Percentiles rank a stretch among this genome's conserved stretches.
Conservation (phyloP, 106 monocot genomes). For the Dendrobium nobile region DNA sequence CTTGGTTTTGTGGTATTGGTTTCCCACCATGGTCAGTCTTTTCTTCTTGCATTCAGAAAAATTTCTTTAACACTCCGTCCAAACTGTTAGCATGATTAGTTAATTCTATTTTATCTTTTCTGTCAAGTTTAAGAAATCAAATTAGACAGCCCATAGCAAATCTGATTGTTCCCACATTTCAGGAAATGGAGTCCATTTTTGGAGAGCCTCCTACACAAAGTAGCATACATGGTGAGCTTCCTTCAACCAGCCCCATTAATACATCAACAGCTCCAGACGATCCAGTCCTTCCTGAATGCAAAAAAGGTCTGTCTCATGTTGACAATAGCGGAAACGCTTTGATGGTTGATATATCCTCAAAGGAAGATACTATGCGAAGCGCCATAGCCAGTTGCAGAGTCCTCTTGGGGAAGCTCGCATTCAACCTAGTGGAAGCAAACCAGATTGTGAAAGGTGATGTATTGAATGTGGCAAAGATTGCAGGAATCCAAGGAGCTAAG, state of each 20-base stretch:
- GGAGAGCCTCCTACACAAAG: slow-evolving; percentile 34
- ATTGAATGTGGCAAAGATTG: slow-evolving; percentile 79
- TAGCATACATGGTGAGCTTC: slow-evolving; percentile 14
- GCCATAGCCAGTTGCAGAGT: slow-evolving; percentile 79
- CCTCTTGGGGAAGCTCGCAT: slow-evolving; percentile 63
- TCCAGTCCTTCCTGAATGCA: slow-evolving; percentile 4
- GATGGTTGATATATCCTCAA: slow-evolving; percentile 86
- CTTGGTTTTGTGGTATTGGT: no score
- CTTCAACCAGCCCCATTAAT: not conserved
- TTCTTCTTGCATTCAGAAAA: no score
- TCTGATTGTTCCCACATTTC: slow-evolving; percentile 2
- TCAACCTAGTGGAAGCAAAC: slow-evolving; percentile 70
- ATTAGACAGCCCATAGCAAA: not conserved
- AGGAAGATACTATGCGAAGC: slow-evolving; percentile 58
- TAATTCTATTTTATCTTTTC: not conserved
- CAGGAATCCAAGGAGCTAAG: slow-evolving; percentile 86
- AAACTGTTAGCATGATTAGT: no score
- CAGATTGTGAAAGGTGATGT: slow-evolving; percentile 87
- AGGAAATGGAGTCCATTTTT: slow-evolving; percentile 88
- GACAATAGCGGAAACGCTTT: slow-evolving; percentile 44
- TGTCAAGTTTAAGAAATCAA: not conserved
- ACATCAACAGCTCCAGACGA: slow-evolving; percentile 16
- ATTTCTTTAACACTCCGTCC: no score
- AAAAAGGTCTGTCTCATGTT: slow-evolving; percentile 47
- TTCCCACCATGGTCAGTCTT: no score